These are phyloP conservation scores for Thermomucor indicae-seudaticae DNA, from an alignment of 371 early-diverging fungal species.

Conservation along the genomic window DNA sequence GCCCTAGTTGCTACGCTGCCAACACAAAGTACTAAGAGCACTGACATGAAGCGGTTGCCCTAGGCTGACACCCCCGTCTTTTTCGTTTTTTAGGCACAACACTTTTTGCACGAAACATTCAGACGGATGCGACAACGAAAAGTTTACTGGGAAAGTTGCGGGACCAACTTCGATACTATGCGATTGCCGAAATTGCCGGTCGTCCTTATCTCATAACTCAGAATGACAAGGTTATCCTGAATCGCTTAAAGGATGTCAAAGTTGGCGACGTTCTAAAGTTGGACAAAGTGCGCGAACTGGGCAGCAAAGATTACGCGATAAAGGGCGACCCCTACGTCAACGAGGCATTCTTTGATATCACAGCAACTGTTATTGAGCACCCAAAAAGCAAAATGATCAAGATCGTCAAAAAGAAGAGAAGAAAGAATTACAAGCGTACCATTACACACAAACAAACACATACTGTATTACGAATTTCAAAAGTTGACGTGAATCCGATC, in stretches of 20 bases:
- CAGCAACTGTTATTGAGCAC: constrained; percentile 90
- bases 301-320: constrained; percentile 81
- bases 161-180: constrained; percentile 66
- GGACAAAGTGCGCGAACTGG: constrained; percentile 86
- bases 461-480: constrained; percentile 74
- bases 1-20: neutral
- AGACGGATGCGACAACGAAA: constrained; percentile 19
- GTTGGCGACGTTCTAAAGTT: constrained; percentile 87
- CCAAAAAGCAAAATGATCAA: constrained; percentile 73
- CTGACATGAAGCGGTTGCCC: neutral
- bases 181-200: constrained; percentile 86
- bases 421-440: constrained; percentile 80
- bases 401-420: constrained; percentile 85
- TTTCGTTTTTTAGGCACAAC: neutral
- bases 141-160: constrained; percentile 39
- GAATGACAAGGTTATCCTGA: constrained; percentile 85
- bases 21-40: neutral
- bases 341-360: constrained; percentile 65
- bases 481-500: constrained; percentile 64
- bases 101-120: constrained; percentile 11
- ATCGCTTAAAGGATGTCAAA: constrained; percentile 72
- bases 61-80: too few species aligned
- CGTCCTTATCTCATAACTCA: constrained; percentile 84
- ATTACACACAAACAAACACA: constrained; percentile 69
- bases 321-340: constrained; percentile 84